Base-by-base conservation (phyloP, 75 land plant species). In the Sequoiadendron giganteum region DNA sequence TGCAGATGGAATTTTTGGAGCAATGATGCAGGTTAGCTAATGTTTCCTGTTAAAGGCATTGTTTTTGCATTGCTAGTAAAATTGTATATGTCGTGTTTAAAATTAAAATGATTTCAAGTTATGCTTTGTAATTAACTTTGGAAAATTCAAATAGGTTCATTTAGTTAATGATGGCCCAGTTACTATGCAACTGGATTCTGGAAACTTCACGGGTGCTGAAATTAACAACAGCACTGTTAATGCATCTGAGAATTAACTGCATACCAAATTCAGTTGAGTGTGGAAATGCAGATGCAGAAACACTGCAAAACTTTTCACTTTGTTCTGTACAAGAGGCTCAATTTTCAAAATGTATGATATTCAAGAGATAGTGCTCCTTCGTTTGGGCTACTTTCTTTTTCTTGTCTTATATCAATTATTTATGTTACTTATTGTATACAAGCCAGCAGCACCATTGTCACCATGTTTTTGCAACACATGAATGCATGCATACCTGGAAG, bases 111-210 rank as follows among this genome's bases (percentile, higher is more conserved):
- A 28, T 45, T 40, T 40, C 28, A 42, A 38, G 28, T 40, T 54
- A 52, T 54, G 40, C 39, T 15, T 54, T 32, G 11, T 49, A 48
- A 15, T 40, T 25, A 54, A 13, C 28, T 6, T 32, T 28, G 6
- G 40, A 0, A 5, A 38, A 32, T 52, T 32, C 28, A 34, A 30
- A 48, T 54, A 91, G 92, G 92, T 91, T 19, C 92, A 91, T 75
- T 80, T 91, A 30, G 91, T 91, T n/a, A 91, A 91, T 78, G 92
- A 91, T 83, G 92, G 92, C 49, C 92, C 92, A 19, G 92, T 91
- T 48, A 91, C 92, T 1, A 87, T 90, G 86, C 91, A 90, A 30
- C 77, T 91, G 10, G 92, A 91, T 87, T 91, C 92, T 30, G 86
- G 25, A 55, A 85, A 85, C n/a, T 21, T 40, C 30, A 43, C 48